Evolutionary conservation across 2,329 filamentous ascomycete genomes (phyloP), one percentile per base, ranked within the genome.

Genomic region (Pyrenochaeta sp.): DNA sequence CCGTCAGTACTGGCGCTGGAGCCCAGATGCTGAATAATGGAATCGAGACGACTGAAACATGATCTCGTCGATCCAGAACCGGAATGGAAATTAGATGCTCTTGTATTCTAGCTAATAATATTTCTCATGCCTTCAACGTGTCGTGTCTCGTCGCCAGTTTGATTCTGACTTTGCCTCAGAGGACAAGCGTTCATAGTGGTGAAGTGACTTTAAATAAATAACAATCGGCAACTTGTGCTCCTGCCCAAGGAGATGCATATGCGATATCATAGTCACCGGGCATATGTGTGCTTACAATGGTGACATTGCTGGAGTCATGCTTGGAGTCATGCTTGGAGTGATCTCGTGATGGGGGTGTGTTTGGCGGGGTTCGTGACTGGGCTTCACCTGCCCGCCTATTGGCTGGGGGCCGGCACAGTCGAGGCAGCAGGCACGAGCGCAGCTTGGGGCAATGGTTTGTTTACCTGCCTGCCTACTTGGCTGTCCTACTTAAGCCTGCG

Each of bases 211-310:
- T n/a, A n/a, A n/a, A n/a, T n/a, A n/a, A n/a, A n/a, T n/a, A n/a
- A n/a, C n/a, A n/a, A n/a, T n/a, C n/a, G n/a, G n/a, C n/a, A n/a
- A n/a, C n/a, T n/a, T n/a, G n/a, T 93, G 89, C 90, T 9, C 90
- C 90, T 10, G 90, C 90, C 87, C 89, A 95, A 1, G 90, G 90
- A 11, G 89, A 94, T 3, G 90, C 87, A 69, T 96, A 96, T 77
- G 95, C 89, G 52, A 91, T 86, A 59, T 95, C 88, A 70, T 93
- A 95, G 74, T 96, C 91, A 18, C 92, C 91, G 0, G 91, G 91
- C 89, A 96, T 94, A 67, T 95, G 88, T 67, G 94, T 95, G 9
- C 88, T 85, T 24, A 90, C 77, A 32, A 95, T 77, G 0, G 88
- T 91, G 53, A 95, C 73, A 18, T 76, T 74, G 55, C n/a, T n/a